These are phyloP conservation scores for Xylaria sp. DNA, from an alignment of 2,329 filamentous ascomycete genomes.

Conservation along the genomic window DNA sequence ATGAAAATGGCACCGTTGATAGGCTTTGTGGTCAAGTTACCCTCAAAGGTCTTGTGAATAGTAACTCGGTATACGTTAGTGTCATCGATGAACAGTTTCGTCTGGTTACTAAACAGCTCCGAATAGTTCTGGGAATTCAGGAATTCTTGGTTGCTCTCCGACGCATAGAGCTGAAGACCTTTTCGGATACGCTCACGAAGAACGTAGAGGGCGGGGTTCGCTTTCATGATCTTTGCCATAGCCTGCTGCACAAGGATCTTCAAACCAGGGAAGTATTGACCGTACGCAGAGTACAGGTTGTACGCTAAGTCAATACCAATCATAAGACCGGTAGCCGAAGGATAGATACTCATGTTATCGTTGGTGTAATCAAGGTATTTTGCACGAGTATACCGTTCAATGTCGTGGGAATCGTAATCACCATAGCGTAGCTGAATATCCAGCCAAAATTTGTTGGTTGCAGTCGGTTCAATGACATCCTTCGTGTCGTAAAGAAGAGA, in stretches of 20 bases:
- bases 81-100: conserved; percentile 98
- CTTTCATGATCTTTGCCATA: conserved; percentile 99
- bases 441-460: conserved; percentile 99
- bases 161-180: conserved; percentile 96
- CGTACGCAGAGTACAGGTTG: conserved; percentile 97
- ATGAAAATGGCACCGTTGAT: conserved; percentile 99
- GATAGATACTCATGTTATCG: conserved; percentile 98
- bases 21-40: conserved; percentile 97
- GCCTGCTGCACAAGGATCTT: conserved; percentile 97
- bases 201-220: conserved; percentile 95
- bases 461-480: conserved; percentile 91
- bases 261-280: conserved; percentile 97
- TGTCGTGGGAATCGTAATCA: conserved; percentile 99
- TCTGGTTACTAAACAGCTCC: conserved; percentile 98
- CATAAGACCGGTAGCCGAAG: conserved; percentile 96
- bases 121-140: conserved; percentile 99
- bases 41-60: conserved; percentile 99
- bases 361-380: conserved; percentile 99
- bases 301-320: conserved; percentile 97
- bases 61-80: conserved; percentile 99
- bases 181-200: conserved; percentile 97
- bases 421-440: conserved; percentile 97
- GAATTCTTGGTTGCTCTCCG: conserved; percentile 99
- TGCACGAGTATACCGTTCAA: conserved; percentile 95
- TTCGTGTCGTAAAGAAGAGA: conserved; percentile 96